These are phyloP conservation scores for Termitomyces bulborhizus DNA, from an alignment of 768 basidiomycete genomes.

Conservation along the genomic window DNA sequence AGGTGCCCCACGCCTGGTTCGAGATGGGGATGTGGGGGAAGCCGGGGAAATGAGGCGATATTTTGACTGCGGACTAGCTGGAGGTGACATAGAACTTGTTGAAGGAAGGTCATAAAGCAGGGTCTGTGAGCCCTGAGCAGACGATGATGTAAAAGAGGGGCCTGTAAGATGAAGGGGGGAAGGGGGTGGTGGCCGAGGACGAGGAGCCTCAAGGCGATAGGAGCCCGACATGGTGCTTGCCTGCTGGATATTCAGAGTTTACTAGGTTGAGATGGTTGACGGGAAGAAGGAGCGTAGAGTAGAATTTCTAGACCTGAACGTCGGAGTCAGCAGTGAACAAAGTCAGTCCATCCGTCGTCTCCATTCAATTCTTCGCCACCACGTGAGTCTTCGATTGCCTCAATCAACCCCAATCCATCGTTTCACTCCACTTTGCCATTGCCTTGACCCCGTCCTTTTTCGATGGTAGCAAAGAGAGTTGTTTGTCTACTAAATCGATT, in stretches of 20 bases:
- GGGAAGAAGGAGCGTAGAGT: conserved; percentile 5
- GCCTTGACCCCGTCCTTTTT: not conserved
- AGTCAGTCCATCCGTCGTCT: conserved; percentile 5
- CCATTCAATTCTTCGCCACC: conserved; percentile 5
- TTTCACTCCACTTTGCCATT: not conserved
- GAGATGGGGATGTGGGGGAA: conserved; percentile 49
- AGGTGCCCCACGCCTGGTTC: conserved; percentile 46
- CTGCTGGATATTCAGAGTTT: not conserved
- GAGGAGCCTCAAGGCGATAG: conserved; percentile 60
- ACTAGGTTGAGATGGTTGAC: too few species aligned
- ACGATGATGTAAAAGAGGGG: conserved; percentile 36
- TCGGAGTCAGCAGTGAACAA: conserved; percentile 10
- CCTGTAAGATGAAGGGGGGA: conserved; percentile 53
- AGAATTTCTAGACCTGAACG: conserved; percentile 3
- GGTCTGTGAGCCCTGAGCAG: conserved; percentile 46
- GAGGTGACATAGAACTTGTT: conserved; percentile 49
- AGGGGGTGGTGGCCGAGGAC: conserved; percentile 50
- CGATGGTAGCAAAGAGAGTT: not conserved
- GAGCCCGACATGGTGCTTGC: conserved; percentile 45
- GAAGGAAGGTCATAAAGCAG: conserved; percentile 76
- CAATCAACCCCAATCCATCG: not conserved
- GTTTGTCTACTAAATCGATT: not conserved
- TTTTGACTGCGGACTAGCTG: conserved; percentile 45
- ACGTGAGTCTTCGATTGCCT: conserved; percentile 10
- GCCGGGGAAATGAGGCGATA: conserved; percentile 43